Base-by-base conservation (phyloP, 495 filamentous ascomycete species). In the Lepidopterella palustris region DNA sequence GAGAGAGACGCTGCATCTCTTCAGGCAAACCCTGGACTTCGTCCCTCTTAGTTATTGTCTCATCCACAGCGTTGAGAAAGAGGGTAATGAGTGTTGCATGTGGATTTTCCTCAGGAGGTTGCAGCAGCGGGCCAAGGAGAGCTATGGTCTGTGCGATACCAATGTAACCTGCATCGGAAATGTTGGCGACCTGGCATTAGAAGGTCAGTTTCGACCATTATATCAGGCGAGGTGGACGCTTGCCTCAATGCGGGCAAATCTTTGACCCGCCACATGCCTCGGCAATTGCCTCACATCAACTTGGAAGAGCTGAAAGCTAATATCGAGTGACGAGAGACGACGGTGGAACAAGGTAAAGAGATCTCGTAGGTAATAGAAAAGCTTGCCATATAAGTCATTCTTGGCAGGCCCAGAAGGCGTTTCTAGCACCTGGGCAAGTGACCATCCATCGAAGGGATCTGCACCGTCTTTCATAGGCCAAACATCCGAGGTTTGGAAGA, bases 31-130 rank as follows among this genome's bases (percentile, higher is more conserved):
- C 40, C 25, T 25, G 9, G 8, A 18, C 11, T 6, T 54, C 25
- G 15, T 32, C 3, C 11, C 10, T 9, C 4, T 31, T 11, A 20
- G 4, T 45, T 50, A 28, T 39, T 18, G 2, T 32, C 45, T 65
- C 59, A 8, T 24, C 1, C 10, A 63, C 55, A 0, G 69, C 69
- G 47, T 71, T 70, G 45, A 70, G 58, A 65, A 70, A 73, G 2
- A 73, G 61, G 28, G 62, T 61, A 9, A 73, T 20, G 15, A 73
- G 56, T 1, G 69, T 70, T 15, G 71, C 69, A n/a, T 71, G 55
- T 10, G 63, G 61, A 54, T 71, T 73, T 6, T 55, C 35, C 4
- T 23, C 5, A 20, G 40, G 61, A 1, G 31, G 32, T 23, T 64
- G 29, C 21, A 72, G 64, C 4, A 69, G 28, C 8, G 70, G 68